Evolutionary conservation across 2,329 filamentous ascomycete genomes (phyloP).

Genomic region (Pestalotiopsis fici): DNA sequence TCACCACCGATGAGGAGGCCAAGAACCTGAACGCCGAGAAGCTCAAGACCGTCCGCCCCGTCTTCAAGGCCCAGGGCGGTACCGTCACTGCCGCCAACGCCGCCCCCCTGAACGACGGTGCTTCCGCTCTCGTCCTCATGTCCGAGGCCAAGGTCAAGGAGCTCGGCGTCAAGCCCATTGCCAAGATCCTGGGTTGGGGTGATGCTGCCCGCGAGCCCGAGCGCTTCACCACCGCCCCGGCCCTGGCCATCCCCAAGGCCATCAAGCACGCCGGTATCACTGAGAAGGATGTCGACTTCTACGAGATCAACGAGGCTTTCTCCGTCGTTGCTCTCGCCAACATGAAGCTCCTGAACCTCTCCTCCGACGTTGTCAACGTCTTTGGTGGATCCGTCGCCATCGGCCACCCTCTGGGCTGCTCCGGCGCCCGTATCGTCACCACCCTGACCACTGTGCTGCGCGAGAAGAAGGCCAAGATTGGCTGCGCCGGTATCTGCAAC

Average conservation of each 20-base stretch:
- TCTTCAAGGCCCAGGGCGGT: constrained; percentile 76
- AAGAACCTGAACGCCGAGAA: constrained; percentile 90
- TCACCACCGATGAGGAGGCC: constrained; percentile 91
- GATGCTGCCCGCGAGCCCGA: constrained; percentile 89
- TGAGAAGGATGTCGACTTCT: constrained; percentile 80
- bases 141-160: constrained; percentile 94
- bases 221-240: constrained; percentile 93
- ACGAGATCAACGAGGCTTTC: constrained; percentile 99
- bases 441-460: constrained; percentile 87
- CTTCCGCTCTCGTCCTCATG: constrained; percentile 87
- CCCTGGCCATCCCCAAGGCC: constrained; percentile 95
- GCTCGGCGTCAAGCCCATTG: constrained; percentile 86
- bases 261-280: constrained; percentile 89
- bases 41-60: constrained; percentile 81
- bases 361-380: constrained; percentile 87
- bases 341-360: constrained; percentile 83
- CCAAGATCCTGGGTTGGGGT: constrained; percentile 96
- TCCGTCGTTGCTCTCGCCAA: constrained; percentile 95
- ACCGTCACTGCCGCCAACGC: constrained; percentile 97
- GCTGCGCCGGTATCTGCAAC: constrained; percentile 95
- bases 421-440: constrained; percentile 89
- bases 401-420: constrained; percentile 91
- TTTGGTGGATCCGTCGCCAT: constrained; percentile 95
- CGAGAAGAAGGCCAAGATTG: constrained; percentile 92
- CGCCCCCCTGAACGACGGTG: constrained; percentile 93